Evolutionary conservation across 177 flowering plant genomes (phyloP).

Genomic region (Vitis hybrid): DNA sequence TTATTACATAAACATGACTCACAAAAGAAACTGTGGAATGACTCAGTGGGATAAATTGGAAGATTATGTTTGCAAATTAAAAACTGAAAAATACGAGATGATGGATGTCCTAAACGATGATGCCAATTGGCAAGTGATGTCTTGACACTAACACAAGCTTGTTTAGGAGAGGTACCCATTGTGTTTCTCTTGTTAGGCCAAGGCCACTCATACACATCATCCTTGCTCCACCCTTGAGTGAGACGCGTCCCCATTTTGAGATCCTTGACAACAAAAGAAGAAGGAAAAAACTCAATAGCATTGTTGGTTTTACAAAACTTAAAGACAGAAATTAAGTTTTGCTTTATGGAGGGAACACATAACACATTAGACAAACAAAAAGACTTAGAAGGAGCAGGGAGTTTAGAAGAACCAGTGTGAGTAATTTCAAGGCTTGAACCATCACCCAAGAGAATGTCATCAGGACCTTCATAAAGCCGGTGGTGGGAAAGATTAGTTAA

Average conservation of each 20-base stretch:
- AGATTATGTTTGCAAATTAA: conserved; percentile 3
- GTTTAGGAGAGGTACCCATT: no score
- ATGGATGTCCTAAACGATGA: no score
- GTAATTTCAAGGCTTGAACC: not conserved
- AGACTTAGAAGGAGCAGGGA: conserved; percentile 2
- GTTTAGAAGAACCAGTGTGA: conserved; percentile 2
- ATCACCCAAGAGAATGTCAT: not conserved
- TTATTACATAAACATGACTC: not conserved
- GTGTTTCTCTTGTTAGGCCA: not conserved
- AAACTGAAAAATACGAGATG: not conserved
- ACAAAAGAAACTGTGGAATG: not conserved
- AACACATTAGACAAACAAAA: not conserved
- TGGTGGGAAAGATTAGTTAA: conserved; percentile 8
- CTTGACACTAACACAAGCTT: no score
- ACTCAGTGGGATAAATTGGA: not conserved
- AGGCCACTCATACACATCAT: conserved; percentile 6
- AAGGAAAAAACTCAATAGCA: no score
- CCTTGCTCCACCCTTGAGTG: conserved; percentile 10
- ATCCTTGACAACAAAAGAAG: conserved; percentile 4
- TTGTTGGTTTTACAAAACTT: no score
- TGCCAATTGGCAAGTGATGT: no score
- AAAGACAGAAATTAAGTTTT: no score
- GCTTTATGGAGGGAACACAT: no score
- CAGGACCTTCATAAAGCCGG: conserved; percentile 7
- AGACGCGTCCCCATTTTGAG: conserved; percentile 9